Evolutionary conservation across 306 rosid species (phyloP).

Genomic region (Vigna mungo): DNA sequence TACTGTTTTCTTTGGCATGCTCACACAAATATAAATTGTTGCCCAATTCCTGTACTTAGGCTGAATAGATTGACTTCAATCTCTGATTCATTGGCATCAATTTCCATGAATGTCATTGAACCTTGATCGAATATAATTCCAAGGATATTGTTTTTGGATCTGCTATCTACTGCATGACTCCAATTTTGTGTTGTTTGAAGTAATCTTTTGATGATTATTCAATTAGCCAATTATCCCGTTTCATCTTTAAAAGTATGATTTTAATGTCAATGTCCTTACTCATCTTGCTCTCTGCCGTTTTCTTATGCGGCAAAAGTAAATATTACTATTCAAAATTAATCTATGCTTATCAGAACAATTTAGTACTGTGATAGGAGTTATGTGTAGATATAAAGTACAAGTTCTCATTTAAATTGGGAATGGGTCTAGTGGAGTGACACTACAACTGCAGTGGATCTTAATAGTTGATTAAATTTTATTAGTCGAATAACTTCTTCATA

Average conservation of each 20-base stretch:
- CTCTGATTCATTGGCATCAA: neutral
- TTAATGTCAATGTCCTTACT: neutral
- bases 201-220: neutral
- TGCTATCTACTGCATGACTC: neutral
- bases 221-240: neutral
- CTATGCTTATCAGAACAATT: neutral
- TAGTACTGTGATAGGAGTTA: neutral
- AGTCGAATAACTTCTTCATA: too few species aligned
- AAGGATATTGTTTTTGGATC: neutral
- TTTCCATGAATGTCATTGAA: constrained; percentile 24
- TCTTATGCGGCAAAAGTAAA: neutral
- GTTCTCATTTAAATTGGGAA: neutral
- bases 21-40: constrained; percentile 16
- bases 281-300: neutral
- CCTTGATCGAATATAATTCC: neutral
- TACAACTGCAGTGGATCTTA: too few species aligned
- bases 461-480: too few species aligned
- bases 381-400: neutral
- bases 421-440: too few species aligned
- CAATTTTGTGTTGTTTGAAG: neutral
- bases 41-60: constrained; percentile 33
- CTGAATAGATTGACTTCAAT: neutral
- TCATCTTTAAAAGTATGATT: neutral
- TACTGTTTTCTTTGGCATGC: constrained; percentile 5
- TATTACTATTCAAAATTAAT: neutral